Base-by-base conservation (phyloP, 768 basidiomycete species). In the Rhizopogon sp. region DNA sequence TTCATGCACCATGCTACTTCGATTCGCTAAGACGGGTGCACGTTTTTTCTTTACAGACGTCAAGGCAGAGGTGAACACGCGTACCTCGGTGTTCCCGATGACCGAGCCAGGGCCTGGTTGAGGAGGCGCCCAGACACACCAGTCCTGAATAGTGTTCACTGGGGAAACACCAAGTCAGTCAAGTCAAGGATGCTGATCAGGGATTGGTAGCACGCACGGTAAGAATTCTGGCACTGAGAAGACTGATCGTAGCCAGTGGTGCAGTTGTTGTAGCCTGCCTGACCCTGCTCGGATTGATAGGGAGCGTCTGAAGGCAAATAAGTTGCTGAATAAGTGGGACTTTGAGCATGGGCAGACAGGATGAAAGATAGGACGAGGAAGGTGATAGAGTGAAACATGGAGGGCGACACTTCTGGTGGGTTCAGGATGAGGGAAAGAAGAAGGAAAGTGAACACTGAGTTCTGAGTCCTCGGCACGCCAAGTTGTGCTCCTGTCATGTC, bases 151-250 rank as follows among this genome's bases (percentile, higher is more conserved):
- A 3, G 78, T 77, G 64, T 87, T 86, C 0, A 83, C 81, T 85
- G 56, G 13, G 5, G 25, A 52, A 44, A 43, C 17, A 50, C 35
- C n/a, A 46, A 25, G 22, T 25, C 43, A 37, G 8, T 41, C 20
- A 20, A 41, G 49, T 50, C 16, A 45, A 53, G 22, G 17, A 20
- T 37, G 39, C 44, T 33, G 28, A 0, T 37, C 43, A 41, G 25
- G 44, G 49, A 56, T 39, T 28, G 35, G 20, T 39, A 39, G 42
- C 17, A 67, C 81, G 58, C 64, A 83, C 85, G 57, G 64, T 79
- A 84, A 9, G 77, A 79, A 58, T 83, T 83, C 63, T 90, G 90
- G 69, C 89, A 92, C 54, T 69, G 67, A 3, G 84, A 85, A 4
- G 70, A 74, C 67, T 83, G 84, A 65, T 74, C 80, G 49, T 73